Base-by-base conservation (phyloP, 345 rosid species). In the Cochlearia excelsa region DNA sequence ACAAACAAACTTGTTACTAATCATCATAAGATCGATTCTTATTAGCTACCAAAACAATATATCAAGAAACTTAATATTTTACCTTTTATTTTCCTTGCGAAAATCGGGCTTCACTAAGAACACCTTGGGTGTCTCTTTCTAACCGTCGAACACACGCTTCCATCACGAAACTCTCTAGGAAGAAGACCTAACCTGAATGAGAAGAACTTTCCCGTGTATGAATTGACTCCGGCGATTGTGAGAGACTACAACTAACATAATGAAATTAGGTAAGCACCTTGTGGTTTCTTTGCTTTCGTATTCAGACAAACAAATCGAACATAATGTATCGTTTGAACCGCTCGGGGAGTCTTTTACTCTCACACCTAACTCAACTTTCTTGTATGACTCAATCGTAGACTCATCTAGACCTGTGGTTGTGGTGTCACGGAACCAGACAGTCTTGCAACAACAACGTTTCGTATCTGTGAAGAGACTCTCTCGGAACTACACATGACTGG, bases 61-160 rank as follows among this genome's bases (percentile, higher is more conserved):
- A 46, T 6, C 38, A n/a, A n/a, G 11, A 56, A 56, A 8, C 59
- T 54, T 52, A 59, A 40, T n/a, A 0, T 26, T n/a, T n/a, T 49
- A 88, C 98, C 95, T 86, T 86, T 45, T 72, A 54, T 74, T 93
- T 93, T 67, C 89, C 99, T 73, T 82, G 84, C 38, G 79, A 79
- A 63, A 89, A 93, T 72, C 89, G 94, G 46, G 94, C 83, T 75
- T 89, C 97, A 45, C 91, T 82, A 67, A 89, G 95, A 63, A 85
- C 80, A 77, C 83, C 82, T 44, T 52, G 75, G 8, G 85, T n/a
- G 74, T 82, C 97, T 34, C 78, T 89, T 73, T 93, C 89, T 78
- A 93, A 63, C 35, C 77, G 80, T 71, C 71, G 82, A 65, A 87
- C 77, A 61, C 97, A 87, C 44, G 86, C 88, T 80, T 87, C 5